A percentile compares a stretch with the other conserved stretches of the same genome.
Evolutionary conservation across 108 stramenopile species (phyloP).

Genomic region (Seminavis robusta): DNA sequence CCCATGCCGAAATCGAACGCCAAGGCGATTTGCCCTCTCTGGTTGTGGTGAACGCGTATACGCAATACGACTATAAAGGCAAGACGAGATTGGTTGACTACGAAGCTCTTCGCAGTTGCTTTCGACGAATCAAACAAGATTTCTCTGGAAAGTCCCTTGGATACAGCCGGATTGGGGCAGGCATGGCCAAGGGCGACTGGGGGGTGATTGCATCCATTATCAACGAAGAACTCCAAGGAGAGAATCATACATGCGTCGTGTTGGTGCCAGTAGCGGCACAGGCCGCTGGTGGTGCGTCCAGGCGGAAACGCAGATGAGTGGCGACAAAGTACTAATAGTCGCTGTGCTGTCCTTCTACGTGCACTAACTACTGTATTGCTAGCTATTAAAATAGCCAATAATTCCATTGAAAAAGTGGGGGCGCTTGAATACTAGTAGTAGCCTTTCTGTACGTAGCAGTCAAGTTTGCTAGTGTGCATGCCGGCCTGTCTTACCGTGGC

Average conservation of each 20-base stretch:
- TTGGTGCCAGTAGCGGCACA: not conserved
- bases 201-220: conserved; percentile 9
- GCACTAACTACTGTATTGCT: too few species aligned
- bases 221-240: conserved; percentile 19
- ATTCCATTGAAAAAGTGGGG: too few species aligned
- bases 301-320: not conserved
- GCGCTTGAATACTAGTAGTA: too few species aligned
- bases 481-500: too few species aligned
- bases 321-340: too few species aligned
- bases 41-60: conserved; percentile 17
- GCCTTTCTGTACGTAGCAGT: too few species aligned
- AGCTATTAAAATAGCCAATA: too few species aligned
- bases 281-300: not conserved
- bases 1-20: not conserved
- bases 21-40: not conserved
- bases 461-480: too few species aligned
- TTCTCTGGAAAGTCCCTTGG: conserved; percentile 9
- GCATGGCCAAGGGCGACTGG: conserved; percentile 24
- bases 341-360: too few species aligned
- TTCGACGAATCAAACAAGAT: conserved; percentile 1
- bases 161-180: conserved; percentile 19
- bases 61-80: conserved; percentile 12
- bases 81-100: conserved; percentile 9
- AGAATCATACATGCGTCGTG: conserved; percentile 18
- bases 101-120: conserved; percentile 9